A percentile compares a stretch with the other conserved stretches of the same genome.
phyloP scores from a whole-genome alignment of 352 stramenopile genomes.

The Phytophthora brassicae region DNA sequence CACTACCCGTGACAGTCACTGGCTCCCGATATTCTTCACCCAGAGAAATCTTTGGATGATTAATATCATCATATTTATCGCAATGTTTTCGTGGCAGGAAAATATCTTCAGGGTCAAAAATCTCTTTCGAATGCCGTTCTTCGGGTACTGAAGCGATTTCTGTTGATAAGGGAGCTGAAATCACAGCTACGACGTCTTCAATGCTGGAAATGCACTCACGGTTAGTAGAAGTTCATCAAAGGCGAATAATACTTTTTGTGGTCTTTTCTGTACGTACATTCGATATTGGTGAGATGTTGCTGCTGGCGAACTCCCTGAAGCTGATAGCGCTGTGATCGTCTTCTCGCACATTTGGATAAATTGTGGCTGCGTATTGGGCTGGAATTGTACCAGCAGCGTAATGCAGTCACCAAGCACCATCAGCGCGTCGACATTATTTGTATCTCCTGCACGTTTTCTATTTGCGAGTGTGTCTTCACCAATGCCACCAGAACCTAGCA shows the following conservation, averaged over 20 bases:
- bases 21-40: conserved; percentile 20
- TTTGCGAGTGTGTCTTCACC: conserved; percentile 18
- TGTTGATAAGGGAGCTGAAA: conserved; percentile 11
- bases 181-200: conserved; percentile 22
- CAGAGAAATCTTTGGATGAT: neutral
- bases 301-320: conserved; percentile 14
- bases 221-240: conserved; percentile 9
- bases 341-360: conserved; percentile 39
- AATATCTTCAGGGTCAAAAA: conserved; percentile 42
- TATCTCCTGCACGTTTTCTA: conserved; percentile 14
- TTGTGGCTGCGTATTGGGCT: conserved; percentile 24
- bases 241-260: neutral
- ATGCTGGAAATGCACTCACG: conserved; percentile 15
- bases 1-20: conserved; percentile 53
- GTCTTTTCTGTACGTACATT: conserved; percentile 28
- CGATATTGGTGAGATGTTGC: conserved; percentile 30
- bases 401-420: conserved; percentile 46
- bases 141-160: neutral
- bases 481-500: conserved; percentile 30
- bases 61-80: neutral
- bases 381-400: conserved; percentile 28
- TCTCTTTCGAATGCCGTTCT: conserved; percentile 19
- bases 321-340: conserved; percentile 23
- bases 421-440: conserved; percentile 33
- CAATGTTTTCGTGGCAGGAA: conserved; percentile 34